phyloP scores from a whole-genome alignment of 2,329 filamentous ascomycete species.

The Paramyrothecium roridum region DNA sequence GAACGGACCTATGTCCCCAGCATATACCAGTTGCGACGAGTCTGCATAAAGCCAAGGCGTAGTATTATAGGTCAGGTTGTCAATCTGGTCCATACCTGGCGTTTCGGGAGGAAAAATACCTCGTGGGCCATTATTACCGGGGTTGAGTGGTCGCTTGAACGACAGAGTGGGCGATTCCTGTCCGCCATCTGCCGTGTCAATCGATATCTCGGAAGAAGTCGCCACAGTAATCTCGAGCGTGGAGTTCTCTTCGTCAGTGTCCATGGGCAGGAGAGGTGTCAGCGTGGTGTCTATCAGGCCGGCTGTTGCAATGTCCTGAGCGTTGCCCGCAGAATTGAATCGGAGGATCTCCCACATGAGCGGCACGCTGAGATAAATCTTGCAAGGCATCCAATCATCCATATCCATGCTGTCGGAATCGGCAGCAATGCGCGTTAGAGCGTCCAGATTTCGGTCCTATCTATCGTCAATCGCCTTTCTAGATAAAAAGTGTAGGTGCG shows the following conservation, averaged over 20 bases:
- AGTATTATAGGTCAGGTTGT: conserved; percentile 35
- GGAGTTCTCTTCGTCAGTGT: conserved; percentile 30
- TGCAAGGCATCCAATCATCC: conserved; percentile 50
- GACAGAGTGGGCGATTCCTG: conserved; percentile 42
- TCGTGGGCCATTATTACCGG: conserved; percentile 17
- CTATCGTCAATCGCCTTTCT: conserved; percentile 7
- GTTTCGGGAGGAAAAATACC: conserved; percentile 20
- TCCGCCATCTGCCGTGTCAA: conserved; percentile 49
- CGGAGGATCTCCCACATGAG: conserved; percentile 52
- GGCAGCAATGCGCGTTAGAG: conserved; percentile 45
- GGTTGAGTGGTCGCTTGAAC: conserved; percentile 23
- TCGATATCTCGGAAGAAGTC: conserved; percentile 46
- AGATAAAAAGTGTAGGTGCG: too few species aligned
- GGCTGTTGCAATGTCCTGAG: conserved; percentile 28
- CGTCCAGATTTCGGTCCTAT: conserved; percentile 44
- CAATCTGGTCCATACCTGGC: conserved; percentile 25
- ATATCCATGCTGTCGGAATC: conserved; percentile 44
- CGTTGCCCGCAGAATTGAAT: conserved; percentile 38
- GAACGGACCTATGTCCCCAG: conserved; percentile 30
- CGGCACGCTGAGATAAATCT: conserved; percentile 48
- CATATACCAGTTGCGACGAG: conserved; percentile 32
- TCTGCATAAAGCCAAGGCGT: conserved; percentile 42
- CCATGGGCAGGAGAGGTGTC: conserved; percentile 21
- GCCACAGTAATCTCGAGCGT: conserved; percentile 48
- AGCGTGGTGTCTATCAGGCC: conserved; percentile 41